These are phyloP conservation scores for Fraxinus floribunda DNA, from an alignment of 305 asterid genomes.

Conservation along the genomic window DNA sequence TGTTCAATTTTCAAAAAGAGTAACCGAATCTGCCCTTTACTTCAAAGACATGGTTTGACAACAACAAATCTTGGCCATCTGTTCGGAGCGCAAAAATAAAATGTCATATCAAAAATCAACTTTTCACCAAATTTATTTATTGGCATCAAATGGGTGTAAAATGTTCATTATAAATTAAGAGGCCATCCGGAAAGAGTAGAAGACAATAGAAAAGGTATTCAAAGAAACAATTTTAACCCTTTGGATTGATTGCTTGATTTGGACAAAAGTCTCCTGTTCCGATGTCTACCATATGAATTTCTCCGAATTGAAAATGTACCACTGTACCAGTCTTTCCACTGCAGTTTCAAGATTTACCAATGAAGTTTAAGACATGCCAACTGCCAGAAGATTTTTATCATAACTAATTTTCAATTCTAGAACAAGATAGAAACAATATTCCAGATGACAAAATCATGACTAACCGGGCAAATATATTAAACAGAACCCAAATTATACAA, in stretches of 20 bases:
- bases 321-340: not conserved
- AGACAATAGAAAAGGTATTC: constrained; percentile 1
- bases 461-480: not conserved
- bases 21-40: not conserved
- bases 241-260: not conserved
- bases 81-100: not conserved
- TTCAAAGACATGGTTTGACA: not conserved
- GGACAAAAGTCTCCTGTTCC: not conserved
- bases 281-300: not conserved
- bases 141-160: not conserved
- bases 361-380: not conserved
- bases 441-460: not conserved
- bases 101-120: not conserved
- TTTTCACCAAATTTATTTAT: not conserved
- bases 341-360: not conserved
- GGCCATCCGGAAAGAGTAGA: not conserved
- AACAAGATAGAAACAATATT: not conserved
- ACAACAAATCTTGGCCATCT: not conserved
- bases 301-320: not conserved
- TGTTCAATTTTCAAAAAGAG: not conserved
- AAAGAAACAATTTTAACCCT: not conserved
- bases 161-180: not conserved
- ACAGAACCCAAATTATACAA: not conserved
- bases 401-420: not conserved
- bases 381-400: not conserved